A percentile compares a stretch with the other conserved stretches of the same genome.
Conservation (phyloP, 2,329 filamentous ascomycete species). For the Aspergillus sergii region DNA sequence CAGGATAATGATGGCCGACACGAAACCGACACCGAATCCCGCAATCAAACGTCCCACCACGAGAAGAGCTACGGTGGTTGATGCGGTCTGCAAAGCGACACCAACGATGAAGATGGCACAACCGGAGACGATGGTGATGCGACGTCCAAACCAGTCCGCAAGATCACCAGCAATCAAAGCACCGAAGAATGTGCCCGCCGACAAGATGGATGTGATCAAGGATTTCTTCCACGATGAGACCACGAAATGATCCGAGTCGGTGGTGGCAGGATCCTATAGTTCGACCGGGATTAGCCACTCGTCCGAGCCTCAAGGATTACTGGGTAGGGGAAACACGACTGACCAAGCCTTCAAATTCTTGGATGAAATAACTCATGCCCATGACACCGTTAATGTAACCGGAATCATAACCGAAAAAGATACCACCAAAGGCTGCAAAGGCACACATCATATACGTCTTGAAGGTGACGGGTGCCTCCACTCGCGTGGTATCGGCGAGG, state of each 20-base stretch:
- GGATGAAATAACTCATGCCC: slow-evolving; percentile 54
- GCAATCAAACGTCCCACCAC: slow-evolving; percentile 74
- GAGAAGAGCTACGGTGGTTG: slow-evolving; percentile 60
- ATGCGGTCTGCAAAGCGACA: slow-evolving; percentile 67
- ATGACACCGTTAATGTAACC: slow-evolving; percentile 58
- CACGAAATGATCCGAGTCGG: slow-evolving; percentile 39
- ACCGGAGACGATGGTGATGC: slow-evolving; percentile 68
- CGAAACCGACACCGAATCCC: slow-evolving; percentile 78
- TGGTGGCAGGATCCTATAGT: slow-evolving; percentile 31
- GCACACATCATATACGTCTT: slow-evolving; percentile 64
- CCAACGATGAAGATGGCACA: slow-evolving; percentile 72
- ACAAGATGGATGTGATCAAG: slow-evolving; percentile 75
- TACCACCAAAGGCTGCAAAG: slow-evolving; percentile 63
- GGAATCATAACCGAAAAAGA: slow-evolving; percentile 64
- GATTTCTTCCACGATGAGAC: slow-evolving; percentile 56
- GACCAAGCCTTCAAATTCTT: slow-evolving; percentile 38
- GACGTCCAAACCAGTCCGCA: slow-evolving; percentile 69
- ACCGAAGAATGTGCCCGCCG: slow-evolving; percentile 76
- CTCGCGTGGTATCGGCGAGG: slow-evolving; percentile 54
- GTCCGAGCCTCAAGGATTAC: neutral
- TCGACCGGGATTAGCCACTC: neutral
- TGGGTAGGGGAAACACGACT: slow-evolving; percentile 11
- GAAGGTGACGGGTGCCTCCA: slow-evolving; percentile 61
- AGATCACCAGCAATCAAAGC: slow-evolving; percentile 76
- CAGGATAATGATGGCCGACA: slow-evolving; percentile 77